These are phyloP conservation scores for Hypoxylon sp. DNA, from an alignment of 2,329 filamentous ascomycete species.

Conservation along the genomic window DNA sequence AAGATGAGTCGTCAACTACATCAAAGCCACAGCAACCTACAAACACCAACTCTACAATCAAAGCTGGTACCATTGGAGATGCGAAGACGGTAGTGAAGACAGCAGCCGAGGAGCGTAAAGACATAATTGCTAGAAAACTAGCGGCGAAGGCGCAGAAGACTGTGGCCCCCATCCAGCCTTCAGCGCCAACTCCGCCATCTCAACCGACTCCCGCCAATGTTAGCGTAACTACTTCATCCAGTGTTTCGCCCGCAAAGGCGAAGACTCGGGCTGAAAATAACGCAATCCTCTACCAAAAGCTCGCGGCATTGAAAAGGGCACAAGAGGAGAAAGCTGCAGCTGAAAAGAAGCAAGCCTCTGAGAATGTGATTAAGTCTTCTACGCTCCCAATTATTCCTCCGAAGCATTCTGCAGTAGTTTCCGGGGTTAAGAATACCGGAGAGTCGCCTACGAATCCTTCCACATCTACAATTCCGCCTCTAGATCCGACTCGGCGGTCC, in stretches of 20 bases:
- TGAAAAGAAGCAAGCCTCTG: constrained; percentile 43
- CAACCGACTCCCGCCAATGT: constrained; percentile 18
- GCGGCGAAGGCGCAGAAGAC: constrained; percentile 53
- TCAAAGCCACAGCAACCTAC: constrained; percentile 12
- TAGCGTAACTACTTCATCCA: constrained; percentile 12
- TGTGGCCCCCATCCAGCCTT: constrained; percentile 37
- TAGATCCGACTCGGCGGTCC: constrained; percentile 27
- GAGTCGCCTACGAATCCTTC: constrained; percentile 29
- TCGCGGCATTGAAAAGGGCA: constrained; percentile 77
- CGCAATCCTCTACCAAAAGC: constrained; percentile 78
- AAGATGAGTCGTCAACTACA: constrained; percentile 18
- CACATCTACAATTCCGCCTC: constrained; percentile 4
- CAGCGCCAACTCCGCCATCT: constrained; percentile 32
- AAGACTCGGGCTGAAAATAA: constrained; percentile 74
- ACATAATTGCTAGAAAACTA: constrained; percentile 53
- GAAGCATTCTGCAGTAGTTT: constrained; percentile 1
- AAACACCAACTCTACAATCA: constrained; percentile 3
- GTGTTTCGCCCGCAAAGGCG: constrained; percentile 55
- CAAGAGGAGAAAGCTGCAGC: constrained; percentile 49
- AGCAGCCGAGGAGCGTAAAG: constrained; percentile 53
- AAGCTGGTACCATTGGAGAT: constrained; percentile 16
- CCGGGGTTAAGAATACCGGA: constrained; percentile 7
- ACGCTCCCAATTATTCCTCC: constrained; percentile 21
- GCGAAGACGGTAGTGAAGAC: constrained; percentile 46
- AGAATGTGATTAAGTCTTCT: constrained; percentile 30